Percentiles rank a stretch among this genome's conserved stretches.
Evolutionary conservation across 2,329 filamentous ascomycete genomes (phyloP).

Genomic region (Talaromyces sp.): DNA sequence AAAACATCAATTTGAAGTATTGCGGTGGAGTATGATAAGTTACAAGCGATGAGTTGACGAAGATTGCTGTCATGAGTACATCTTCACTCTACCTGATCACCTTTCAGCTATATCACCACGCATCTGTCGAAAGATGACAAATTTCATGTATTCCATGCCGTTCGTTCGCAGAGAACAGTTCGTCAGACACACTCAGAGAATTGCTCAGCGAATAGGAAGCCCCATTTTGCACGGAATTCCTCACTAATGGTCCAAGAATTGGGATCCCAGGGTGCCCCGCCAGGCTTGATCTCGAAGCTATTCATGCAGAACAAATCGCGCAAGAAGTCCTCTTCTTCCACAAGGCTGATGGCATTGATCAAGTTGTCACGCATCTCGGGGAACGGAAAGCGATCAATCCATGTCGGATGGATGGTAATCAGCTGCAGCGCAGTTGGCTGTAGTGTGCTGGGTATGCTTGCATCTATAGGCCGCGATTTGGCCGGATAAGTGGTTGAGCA

Average conservation of each 20-base stretch:
- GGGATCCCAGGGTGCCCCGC: constrained; percentile 29
- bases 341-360: constrained; percentile 23
- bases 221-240: constrained; percentile 34
- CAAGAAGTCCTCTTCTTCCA: constrained; percentile 35
- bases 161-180: neutral
- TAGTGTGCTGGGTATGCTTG: constrained; percentile 21
- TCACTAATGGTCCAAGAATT: constrained; percentile 31
- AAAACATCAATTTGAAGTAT: no score
- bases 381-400: constrained; percentile 38
- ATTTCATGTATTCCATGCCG: neutral
- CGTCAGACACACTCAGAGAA: neutral
- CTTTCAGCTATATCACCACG: no score
- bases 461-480: constrained; percentile 21
- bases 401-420: constrained; percentile 28
- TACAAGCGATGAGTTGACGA: no score
- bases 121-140: no score
- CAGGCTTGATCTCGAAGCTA: constrained; percentile 29
- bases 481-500: constrained; percentile 24
- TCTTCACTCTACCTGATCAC: no score
- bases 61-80: no score
- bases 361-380: constrained; percentile 34
- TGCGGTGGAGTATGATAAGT: no score
- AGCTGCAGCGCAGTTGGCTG: constrained; percentile 32
- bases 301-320: constrained; percentile 29
- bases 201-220: constrained; percentile 23